Evolutionary conservation across 139 green algal species (phyloP).

Genomic region (Micractinium sp.): DNA sequence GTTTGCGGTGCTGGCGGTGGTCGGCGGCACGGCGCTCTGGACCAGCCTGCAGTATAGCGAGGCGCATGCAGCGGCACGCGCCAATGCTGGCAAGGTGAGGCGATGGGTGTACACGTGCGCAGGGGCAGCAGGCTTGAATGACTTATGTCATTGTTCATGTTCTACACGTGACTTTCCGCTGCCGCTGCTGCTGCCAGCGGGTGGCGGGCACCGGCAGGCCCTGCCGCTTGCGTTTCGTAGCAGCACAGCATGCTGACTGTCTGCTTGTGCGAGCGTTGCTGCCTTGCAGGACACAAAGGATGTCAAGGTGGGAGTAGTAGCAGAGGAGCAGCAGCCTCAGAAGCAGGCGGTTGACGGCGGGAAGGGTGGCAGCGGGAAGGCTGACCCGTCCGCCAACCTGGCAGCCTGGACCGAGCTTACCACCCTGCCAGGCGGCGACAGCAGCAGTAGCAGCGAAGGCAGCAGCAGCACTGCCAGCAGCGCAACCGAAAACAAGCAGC

Average conservation of each 20-base stretch:
- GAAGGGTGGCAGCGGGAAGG: not conserved
- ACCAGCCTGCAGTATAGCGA: slow-evolving; percentile 18
- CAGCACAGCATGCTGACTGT: not conserved
- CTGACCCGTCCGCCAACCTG: not conserved
- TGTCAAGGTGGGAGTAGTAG: not conserved
- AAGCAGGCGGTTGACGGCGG: not conserved
- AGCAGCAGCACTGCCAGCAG: not conserved
- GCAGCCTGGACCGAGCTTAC: not conserved
- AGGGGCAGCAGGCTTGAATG: not conserved
- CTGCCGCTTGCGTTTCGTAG: not conserved
- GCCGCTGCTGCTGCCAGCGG: too few species aligned
- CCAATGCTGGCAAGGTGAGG: not conserved
- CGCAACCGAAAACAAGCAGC: not conserved
- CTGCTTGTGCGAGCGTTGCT: too few species aligned
- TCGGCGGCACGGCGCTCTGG: slow-evolving; percentile 23
- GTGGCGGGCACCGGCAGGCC: not conserved
- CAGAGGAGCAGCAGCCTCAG: not conserved
- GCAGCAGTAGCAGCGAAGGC: not conserved
- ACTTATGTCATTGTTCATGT: not conserved
- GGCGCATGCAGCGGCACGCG: not conserved
- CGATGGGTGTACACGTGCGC: not conserved
- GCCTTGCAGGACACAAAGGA: not conserved
- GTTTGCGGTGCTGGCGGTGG: not conserved
- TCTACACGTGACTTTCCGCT: too few species aligned
- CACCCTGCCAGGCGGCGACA: not conserved